A percentile compares a stretch with the other conserved stretches of the same genome.
These are phyloP conservation scores for Ormosia emarginata DNA, from an alignment of 306 rosid genomes.

Conservation along the genomic window DNA sequence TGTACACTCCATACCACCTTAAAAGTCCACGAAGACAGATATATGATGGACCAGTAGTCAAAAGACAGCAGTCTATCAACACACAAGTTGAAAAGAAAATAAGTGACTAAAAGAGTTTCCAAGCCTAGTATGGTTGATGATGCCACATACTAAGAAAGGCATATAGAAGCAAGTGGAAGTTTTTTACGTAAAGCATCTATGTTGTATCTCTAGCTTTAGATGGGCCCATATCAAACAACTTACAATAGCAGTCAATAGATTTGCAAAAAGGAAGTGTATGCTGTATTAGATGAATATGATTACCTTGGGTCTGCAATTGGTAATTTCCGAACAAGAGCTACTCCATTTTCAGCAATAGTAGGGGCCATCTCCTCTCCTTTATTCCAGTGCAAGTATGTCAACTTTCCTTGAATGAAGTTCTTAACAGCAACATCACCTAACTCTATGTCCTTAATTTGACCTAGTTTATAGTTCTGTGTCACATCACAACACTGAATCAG, in stretches of 20 bases:
- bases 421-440: slow-evolving; percentile 47
- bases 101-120: not conserved
- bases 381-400: slow-evolving; percentile 80
- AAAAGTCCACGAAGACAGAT: not conserved
- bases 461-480: slow-evolving; percentile 62
- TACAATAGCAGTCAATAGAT: slow-evolving; percentile 12
- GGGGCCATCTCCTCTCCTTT: slow-evolving; percentile 92
- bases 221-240: slow-evolving; percentile 11
- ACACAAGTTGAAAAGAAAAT: not conserved
- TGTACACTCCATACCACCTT: slow-evolving; percentile 11
- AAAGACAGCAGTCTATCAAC: not conserved
- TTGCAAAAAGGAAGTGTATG: not conserved
- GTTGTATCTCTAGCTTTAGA: slow-evolving; percentile 1
- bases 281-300: slow-evolving; percentile 20
- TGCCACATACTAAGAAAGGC: not conserved
- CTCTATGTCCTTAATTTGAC: slow-evolving; percentile 54
- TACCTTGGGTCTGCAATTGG: slow-evolving; percentile 66
- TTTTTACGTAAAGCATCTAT: not conserved
- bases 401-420: slow-evolving; percentile 54
- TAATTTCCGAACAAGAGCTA: slow-evolving; percentile 77
- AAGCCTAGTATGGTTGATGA: slow-evolving; percentile 4
- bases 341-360: slow-evolving; percentile 55
- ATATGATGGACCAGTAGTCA: not conserved
- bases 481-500: slow-evolving; percentile 25
- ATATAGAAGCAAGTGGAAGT: not conserved